A percentile compares a stretch with the other conserved stretches of the same genome.
These are phyloP conservation scores for Eleusine indica DNA, from an alignment of 176 grass and related monocot genomes.

Conservation along the genomic window DNA sequence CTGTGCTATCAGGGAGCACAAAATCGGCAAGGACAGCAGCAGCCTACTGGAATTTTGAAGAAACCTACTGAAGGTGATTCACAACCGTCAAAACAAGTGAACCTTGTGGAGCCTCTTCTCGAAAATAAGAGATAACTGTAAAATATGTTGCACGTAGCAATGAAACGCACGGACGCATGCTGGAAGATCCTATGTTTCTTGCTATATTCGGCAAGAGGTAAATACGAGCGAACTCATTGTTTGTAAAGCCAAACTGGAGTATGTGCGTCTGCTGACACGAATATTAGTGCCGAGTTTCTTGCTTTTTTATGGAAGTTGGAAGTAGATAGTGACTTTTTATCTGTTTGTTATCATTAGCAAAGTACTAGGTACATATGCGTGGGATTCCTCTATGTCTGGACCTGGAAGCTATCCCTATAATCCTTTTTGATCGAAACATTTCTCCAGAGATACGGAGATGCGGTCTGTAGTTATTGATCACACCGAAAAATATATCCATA, in stretches of 20 bases:
- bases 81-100: slow-evolving; percentile 61
- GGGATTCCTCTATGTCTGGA: not conserved
- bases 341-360: not conserved
- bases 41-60: slow-evolving; percentile 70
- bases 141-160: not conserved
- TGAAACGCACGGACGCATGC: slow-evolving; percentile 1
- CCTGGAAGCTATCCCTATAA: slow-evolving; percentile 11
- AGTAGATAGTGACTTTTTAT: not conserved
- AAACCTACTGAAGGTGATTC: slow-evolving; percentile 72
- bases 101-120: slow-evolving; percentile 71
- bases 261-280: slow-evolving; percentile 11
- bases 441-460: not conserved
- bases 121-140: slow-evolving; percentile 62
- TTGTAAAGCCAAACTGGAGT: slow-evolving; percentile 38
- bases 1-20: slow-evolving; percentile 57
- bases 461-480: not conserved
- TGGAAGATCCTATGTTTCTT: slow-evolving; percentile 19
- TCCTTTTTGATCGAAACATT: not conserved
- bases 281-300: not conserved
- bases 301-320: slow-evolving; percentile 2
- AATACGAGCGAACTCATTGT: slow-evolving; percentile 32
- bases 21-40: slow-evolving; percentile 78
- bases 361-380: not conserved
- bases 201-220: slow-evolving; percentile 31
- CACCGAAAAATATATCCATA: not conserved